Conservation (phyloP, 108 stramenopile genomes). For the Nannochloropsis granulata region DNA sequence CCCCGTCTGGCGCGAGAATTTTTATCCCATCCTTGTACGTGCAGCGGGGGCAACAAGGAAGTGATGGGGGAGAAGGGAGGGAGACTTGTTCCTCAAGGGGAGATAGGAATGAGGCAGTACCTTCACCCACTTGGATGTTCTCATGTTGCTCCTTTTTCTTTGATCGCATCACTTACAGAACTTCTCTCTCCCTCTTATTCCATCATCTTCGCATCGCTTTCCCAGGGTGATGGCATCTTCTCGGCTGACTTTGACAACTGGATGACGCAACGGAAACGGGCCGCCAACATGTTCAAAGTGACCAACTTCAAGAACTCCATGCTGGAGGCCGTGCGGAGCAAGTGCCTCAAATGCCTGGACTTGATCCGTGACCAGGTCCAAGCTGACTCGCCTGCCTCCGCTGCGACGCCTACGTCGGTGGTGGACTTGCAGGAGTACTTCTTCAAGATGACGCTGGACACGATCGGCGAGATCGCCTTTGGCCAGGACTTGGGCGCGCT, state of each 20-base stretch:
- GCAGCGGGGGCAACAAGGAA: too few relatives aligned
- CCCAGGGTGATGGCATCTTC: conserved; percentile 43
- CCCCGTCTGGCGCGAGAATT: background rate
- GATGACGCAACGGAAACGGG: conserved; percentile 40
- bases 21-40: background rate
- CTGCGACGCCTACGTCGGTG: background rate
- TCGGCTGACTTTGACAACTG: conserved; percentile 33
- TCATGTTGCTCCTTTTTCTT: too few relatives aligned
- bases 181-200: background rate
- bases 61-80: too few relatives aligned
- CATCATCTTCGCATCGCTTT: background rate
- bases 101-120: too few relatives aligned
- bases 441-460: conserved; percentile 1
- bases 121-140: too few relatives aligned
- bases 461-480: conserved; percentile 40
- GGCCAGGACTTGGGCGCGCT: conserved; percentile 32
- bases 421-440: background rate
- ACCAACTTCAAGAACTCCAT: conserved; percentile 1
- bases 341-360: background rate
- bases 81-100: too few relatives aligned
- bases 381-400: background rate
- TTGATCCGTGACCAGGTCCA: background rate
- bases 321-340: background rate
- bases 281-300: conserved; percentile 34
- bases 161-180: too few relatives aligned